Evolutionary conservation across 106 monocot genomes (phyloP), one percentile per base, ranked within the genome.

Genomic region (Dendrobium huoshanense): DNA sequence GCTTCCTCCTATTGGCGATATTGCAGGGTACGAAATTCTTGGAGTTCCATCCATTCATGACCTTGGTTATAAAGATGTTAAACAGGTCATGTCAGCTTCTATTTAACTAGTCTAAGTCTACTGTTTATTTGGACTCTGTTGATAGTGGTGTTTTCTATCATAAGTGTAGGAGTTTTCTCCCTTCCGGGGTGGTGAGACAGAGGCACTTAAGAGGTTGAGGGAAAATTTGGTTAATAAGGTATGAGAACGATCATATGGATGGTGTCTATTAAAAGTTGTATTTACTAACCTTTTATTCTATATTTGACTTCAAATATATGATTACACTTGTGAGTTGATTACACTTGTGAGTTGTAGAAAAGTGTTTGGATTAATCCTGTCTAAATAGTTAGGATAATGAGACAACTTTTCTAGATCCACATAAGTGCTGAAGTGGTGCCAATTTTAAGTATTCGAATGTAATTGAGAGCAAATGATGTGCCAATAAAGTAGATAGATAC

Each of bases 121-220:
- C 54, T 2, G 19, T 17, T 80, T 29, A 4, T 43, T 37, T 49
- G n/a, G 29, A 20, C 40, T 55, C 49, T 54, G 10, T 77, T 58
- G n/a, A 45, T 77, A 0, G 27, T 84, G 77, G 64, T n/a, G 51
- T 31, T 75, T 77, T 8, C 74, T 61, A 79, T 82, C 13, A 51
- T 79, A n/a, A 79, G 15, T 93, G 91, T 85, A 86, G 80, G 87
- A 86, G 19, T 83, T 88, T 82, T 93, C 93, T 75, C 93, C 91
- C 17, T 93, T 96, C 49, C 79, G 33, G 24, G 96, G 96, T 7
- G 96, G 96, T 55, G 96, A 96, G 81, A 83, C 96, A 41, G 93
- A 93, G 84, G 96, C 96, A 72, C 81, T 96, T 16, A 91, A 77
- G 79, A 93, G 91, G 78, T 81, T 96, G 82, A 86, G 87, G n/a